phyloP scores from a whole-genome alignment of 164 flowering plant genomes.

The Platanus orientalis region DNA sequence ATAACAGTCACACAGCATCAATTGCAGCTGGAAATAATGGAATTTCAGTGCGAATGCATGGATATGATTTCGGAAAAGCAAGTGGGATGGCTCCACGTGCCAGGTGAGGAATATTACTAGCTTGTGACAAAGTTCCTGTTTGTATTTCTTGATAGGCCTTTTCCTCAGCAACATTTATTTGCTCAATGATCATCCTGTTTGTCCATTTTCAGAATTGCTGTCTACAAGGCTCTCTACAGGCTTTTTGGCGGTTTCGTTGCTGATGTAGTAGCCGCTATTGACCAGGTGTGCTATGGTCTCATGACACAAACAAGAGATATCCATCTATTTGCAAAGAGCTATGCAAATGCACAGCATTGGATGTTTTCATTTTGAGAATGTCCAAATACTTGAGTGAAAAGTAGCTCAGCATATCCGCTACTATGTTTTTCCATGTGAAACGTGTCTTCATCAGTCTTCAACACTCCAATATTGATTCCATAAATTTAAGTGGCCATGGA shows the following conservation, averaged over 20 bases:
- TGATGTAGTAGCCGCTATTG: conserved; percentile 98
- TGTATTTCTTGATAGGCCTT: neutral
- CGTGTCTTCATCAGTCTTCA: no score
- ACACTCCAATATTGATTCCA: no score
- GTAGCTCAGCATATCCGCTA: neutral
- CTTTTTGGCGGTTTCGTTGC: conserved; percentile 97
- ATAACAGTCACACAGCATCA: conserved; percentile 88
- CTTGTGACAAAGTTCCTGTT: neutral
- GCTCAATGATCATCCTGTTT: neutral
- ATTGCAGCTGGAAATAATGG: conserved; percentile 99
- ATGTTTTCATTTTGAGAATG: neutral
- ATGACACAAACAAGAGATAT: neutral
- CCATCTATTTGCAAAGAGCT: neutral
- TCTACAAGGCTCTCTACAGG: conserved; percentile 95
- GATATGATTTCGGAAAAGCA: conserved; percentile 91
- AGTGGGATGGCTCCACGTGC: conserved; percentile 99
- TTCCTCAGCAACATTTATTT: neutral
- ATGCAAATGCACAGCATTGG: neutral
- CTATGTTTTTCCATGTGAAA: no score
- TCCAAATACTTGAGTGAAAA: neutral
- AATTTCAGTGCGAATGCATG: conserved; percentile 82
- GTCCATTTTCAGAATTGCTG: conserved; percentile 68
- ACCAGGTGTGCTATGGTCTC: conserved; percentile 52
- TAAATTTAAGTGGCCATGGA: no score
- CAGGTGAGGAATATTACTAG: conserved; percentile 40